Evolutionary conservation across 2,329 filamentous ascomycete species (phyloP).

Genomic region (Hypomyces rosellus): DNA sequence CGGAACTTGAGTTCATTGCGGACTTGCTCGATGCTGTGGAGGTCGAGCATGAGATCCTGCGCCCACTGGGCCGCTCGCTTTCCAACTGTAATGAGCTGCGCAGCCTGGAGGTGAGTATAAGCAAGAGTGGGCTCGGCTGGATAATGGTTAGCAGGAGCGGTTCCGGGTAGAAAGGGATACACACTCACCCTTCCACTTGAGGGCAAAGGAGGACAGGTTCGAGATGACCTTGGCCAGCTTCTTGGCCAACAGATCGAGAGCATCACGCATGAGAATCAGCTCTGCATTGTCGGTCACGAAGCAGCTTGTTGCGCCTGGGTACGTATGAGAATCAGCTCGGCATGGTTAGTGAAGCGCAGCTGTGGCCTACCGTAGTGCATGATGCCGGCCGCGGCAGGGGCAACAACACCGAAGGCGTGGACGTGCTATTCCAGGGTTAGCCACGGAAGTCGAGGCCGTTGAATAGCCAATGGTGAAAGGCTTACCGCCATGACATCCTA

Average conservation of each 20-base stretch:
- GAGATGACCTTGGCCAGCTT: slow-evolving; percentile 75
- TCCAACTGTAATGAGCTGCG: slow-evolving; percentile 51
- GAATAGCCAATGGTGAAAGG: too few species aligned
- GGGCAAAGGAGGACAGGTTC: slow-evolving; percentile 66
- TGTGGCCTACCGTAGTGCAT: slow-evolving; percentile 59
- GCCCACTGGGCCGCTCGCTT: slow-evolving; percentile 63
- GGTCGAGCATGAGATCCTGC: slow-evolving; percentile 58
- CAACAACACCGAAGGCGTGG: slow-evolving; percentile 65
- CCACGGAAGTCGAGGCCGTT: too few species aligned
- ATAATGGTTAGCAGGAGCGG: too few species aligned
- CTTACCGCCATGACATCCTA: slow-evolving; percentile 48
- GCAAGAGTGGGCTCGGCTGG: slow-evolving; percentile 60
- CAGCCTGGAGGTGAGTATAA: slow-evolving; percentile 66
- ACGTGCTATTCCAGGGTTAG: slow-evolving; percentile 42
- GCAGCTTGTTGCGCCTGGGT: slow-evolving; percentile 32
- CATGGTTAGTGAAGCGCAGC: too few species aligned
- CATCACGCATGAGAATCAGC: slow-evolving; percentile 59
- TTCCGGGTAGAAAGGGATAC: too few species aligned
- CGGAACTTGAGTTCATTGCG: slow-evolving; percentile 67
- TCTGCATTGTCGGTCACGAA: slow-evolving; percentile 71
- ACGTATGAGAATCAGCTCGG: too few species aligned
- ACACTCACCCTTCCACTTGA: slow-evolving; percentile 53
- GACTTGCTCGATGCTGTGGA: slow-evolving; percentile 65
- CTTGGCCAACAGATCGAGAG: slow-evolving; percentile 63
- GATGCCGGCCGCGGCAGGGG: slow-evolving; percentile 72